Evolutionary conservation across 768 basidiomycete genomes (phyloP).

Genomic region (Tulasnella sp.): DNA sequence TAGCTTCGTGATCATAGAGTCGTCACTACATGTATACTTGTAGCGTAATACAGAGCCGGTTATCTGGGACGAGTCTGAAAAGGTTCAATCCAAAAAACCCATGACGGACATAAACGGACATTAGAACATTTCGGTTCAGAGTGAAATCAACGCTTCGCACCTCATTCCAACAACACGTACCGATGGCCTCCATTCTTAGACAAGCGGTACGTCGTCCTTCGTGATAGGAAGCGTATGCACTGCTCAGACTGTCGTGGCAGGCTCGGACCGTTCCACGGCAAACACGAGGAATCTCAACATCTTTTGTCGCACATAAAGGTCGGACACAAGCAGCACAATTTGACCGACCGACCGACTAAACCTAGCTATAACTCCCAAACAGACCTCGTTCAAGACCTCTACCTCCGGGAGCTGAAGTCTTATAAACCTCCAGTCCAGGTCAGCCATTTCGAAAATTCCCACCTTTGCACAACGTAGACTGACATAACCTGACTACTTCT

Average conservation of each 20-base stretch:
- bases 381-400: constrained; percentile 92
- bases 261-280: neutral
- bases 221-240: too few species aligned
- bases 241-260: neutral
- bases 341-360: neutral
- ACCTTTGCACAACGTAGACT: neutral
- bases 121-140: too few species aligned
- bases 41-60: too few species aligned
- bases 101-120: too few species aligned
- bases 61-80: too few species aligned
- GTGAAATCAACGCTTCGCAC: too few species aligned
- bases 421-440: constrained; percentile 73
- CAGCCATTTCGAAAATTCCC: constrained; percentile 16
- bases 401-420: constrained; percentile 75
- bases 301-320: constrained; percentile 54
- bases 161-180: too few species aligned
- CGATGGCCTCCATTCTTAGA: too few species aligned
- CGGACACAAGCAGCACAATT: constrained; percentile 26
- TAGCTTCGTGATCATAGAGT: too few species aligned
- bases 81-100: too few species aligned
- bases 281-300: constrained; percentile 46
- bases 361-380: constrained; percentile 27
- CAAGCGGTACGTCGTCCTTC: too few species aligned
- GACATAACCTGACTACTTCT: neutral
- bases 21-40: too few species aligned